Conservation (phyloP, 1,139 yeast genomes). For the Saccharomyces hybrid region DNA sequence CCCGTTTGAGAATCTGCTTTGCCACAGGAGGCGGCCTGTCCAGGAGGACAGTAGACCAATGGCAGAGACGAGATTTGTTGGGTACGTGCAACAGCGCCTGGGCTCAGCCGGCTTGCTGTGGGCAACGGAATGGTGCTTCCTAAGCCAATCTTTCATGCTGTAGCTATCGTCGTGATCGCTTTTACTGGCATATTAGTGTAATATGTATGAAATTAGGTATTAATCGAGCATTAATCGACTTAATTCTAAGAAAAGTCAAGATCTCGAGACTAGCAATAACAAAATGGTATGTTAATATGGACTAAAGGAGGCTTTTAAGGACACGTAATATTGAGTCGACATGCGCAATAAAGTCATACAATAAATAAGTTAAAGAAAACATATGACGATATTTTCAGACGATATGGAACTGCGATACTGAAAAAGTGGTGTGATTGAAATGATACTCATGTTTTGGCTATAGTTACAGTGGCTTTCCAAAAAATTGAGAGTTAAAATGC, state of each 20-base stretch:
- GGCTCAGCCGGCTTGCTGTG: neutral
- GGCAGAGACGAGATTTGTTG: neutral
- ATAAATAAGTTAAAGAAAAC: neutral
- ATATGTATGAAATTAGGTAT: neutral
- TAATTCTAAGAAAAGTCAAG: slow-evolving; percentile 3
- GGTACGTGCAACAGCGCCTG: neutral
- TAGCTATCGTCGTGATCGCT: neutral
- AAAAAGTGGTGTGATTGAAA: neutral
- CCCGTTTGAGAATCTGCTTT: neutral
- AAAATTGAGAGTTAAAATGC: neutral
- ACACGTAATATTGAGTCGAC: neutral
- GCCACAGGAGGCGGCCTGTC: neutral
- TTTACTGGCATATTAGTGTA: neutral
- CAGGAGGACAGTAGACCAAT: neutral
- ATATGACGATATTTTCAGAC: neutral
- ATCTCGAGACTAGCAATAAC: slow-evolving; percentile 24
- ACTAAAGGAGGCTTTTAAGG: neutral
- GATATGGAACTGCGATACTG: neutral
- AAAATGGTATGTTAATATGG: slow-evolving; percentile 27
- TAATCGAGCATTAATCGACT: neutral
- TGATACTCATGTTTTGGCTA: neutral
- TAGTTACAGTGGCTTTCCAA: neutral
- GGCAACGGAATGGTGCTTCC: neutral
- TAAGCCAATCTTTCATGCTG: neutral
- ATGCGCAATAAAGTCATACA: neutral